Conservation (phyloP, 2,329 filamentous ascomycete genomes). For the Microcera coccophila region DNA sequence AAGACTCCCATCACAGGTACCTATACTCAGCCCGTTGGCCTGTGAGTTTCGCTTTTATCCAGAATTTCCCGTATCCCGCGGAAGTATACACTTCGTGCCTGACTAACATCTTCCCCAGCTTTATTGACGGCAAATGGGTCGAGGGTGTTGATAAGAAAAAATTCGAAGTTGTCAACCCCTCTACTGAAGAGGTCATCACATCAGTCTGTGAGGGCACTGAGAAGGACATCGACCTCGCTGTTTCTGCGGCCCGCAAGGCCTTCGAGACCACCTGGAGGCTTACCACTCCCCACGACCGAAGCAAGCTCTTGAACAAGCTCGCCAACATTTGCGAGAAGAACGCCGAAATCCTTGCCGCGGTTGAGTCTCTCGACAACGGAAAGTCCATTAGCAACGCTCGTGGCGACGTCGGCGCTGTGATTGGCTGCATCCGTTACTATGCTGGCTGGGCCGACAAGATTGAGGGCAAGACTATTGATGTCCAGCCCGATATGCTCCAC, state of each 20-base stretch:
- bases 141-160: constrained; percentile 76
- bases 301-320: constrained; percentile 67
- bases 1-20: constrained; percentile 63
- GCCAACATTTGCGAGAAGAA: constrained; percentile 80
- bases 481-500: constrained; percentile 72
- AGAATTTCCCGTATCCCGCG: background rate
- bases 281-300: constrained; percentile 66
- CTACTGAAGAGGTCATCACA: constrained; percentile 79
- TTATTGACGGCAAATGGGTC: constrained; percentile 92
- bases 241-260: constrained; percentile 79
- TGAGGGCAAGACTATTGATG: constrained; percentile 80
- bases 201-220: constrained; percentile 81
- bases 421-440: constrained; percentile 67
- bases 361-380: constrained; percentile 86
- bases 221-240: constrained; percentile 79
- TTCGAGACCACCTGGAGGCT: constrained; percentile 71
- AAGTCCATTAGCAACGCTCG: constrained; percentile 75
- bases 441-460: constrained; percentile 92
- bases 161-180: constrained; percentile 88
- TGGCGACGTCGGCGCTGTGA: constrained; percentile 66
- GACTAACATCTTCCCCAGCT: constrained; percentile 47
- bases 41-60: constrained; percentile 43
- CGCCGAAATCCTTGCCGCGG: constrained; percentile 67
- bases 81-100: background rate
- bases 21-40: constrained; percentile 57